Base-by-base conservation (phyloP, 257 asterid species). In the Coffea canephora region DNA sequence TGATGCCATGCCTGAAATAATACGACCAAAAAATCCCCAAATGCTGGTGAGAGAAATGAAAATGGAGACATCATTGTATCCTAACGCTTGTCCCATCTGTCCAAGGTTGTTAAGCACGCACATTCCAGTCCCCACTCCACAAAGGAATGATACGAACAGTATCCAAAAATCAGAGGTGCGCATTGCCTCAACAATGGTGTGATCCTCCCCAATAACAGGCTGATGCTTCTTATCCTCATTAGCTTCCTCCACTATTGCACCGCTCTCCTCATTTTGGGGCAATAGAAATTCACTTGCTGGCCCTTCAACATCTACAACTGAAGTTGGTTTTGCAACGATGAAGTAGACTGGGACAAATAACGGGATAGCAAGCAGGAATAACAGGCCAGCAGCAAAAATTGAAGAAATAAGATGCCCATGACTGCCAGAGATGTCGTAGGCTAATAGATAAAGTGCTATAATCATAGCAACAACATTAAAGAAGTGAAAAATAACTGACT, bases 111-210 rank as follows among this genome's bases (percentile, higher is more conserved):
- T 82, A 11, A 82, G 77, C 36, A 82, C 82, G 34, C 81, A 78
- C 79, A 82, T 62, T 18, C 82, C 85, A 8, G 85, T 72, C 54
- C 85, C 79, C 8, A 77, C 85, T 27, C 85, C 85, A 11, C 85
- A 77, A 27, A 82, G 70, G 75, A 82, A 82, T 43, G 85, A 77
- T 15, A 41, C 66, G 66, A 82, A 77, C 71, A 82, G 36, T 43
- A 81, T 36, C 84, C 84, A 75, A 46, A 75, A 69, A 23, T 76
- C 77, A 9, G 76, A 70, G 12, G 77, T 81, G 71, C 73, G 43
- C 19, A 57, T 31, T 14, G 80, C 80, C 68, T 81, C 73, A 43
- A 48, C n/a, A 50, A 81, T 69, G 65, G 80, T 75, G 27, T 81
- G 84, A 81, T 81, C 84, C n/a, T 76, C 73, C 52, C 81, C 84